Evolutionary conservation across 441 rosid genomes (phyloP), one percentile per base, ranked within the genome.

Genomic region (Jatropha podagrica): DNA sequence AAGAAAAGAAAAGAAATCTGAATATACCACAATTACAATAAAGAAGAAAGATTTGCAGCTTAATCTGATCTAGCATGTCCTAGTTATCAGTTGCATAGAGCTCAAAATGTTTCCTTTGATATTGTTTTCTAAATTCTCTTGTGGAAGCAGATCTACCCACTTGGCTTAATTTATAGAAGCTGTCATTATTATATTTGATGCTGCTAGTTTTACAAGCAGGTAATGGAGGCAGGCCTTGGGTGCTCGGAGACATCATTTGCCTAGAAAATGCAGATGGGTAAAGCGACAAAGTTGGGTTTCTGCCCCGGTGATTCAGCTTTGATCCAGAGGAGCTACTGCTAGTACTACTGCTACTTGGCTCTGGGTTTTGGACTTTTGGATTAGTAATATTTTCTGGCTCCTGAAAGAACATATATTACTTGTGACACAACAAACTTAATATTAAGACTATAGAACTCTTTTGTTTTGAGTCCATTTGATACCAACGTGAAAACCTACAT

Each of bases 71-170:
- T 32, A 4, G 17, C 55, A 38, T 46, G 70, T 38, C 80, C 75
- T 84, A 78, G 62, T 72, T 71, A 65, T 86, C 85, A 42, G 54
- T 32, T 15, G 74, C 83, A 61, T 75, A 83, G 62, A 65, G 74
- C 66, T 81, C 80, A n/a, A 81, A 41, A 51, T 79, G 83, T 66
- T 80, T 79, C 75, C 78, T 81, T 66, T 71, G 83, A 62, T 76
- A 74, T 72, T 41, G n/a, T 62, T 79, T 85, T 42, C 86, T 72
- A 75, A 74, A 84, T 65, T 90, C 91, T 80, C 89, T 83, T 0
- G 87, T 76, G 2, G 86, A 85, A 59, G 81, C 80, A 77, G 92
- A 87, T 83, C 88, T 83, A 40, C 75, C 38, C 40, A 86, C 77
- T 70, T 78, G 84, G 78, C 74, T 82, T 55, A 82, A 73, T 61